Conservation (phyloP, 768 basidiomycete genomes). For the Cantharellus anzutake region DNA sequence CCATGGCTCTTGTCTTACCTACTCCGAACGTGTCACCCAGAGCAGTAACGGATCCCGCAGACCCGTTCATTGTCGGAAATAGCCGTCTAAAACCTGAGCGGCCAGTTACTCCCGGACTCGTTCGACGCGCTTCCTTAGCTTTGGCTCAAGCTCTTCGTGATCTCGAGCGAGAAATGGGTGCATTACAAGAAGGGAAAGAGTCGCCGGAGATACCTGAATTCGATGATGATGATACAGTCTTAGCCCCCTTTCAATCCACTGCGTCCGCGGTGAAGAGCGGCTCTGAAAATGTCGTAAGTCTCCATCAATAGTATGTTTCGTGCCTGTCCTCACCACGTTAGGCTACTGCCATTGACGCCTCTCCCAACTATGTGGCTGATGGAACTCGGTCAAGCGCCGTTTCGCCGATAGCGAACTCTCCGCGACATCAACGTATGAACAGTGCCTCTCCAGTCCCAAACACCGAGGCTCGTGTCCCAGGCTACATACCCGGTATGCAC, state of each 20-base stretch:
- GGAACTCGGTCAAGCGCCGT: no score
- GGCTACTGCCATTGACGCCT: no score
- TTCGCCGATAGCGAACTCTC: no score
- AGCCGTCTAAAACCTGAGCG: not conserved
- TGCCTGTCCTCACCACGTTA: no score
- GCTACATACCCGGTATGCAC: slow-evolving; percentile 82
- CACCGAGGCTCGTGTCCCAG: slow-evolving; percentile 35
- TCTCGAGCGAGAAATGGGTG: slow-evolving; percentile 37
- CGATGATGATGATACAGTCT: not conserved
- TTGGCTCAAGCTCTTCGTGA: slow-evolving; percentile 46
- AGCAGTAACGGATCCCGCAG: not conserved
- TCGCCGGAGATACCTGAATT: slow-evolving; percentile 1
- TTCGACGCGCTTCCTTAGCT: slow-evolving; percentile 52
- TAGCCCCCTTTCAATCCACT: not conserved
- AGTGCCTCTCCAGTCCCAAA: slow-evolving; percentile 3
- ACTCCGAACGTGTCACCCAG: not conserved
- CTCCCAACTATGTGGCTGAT: no score
- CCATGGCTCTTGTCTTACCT: not conserved
- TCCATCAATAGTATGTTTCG: no score
- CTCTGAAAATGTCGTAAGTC: no score
- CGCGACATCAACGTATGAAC: not conserved
- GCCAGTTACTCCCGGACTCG: slow-evolving; percentile 20
- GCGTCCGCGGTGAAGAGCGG: not conserved
- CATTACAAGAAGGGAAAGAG: slow-evolving; percentile 27
- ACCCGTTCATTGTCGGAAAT: not conserved